Percentiles rank a stretch among this genome's conserved stretches.
phyloP scores from a whole-genome alignment of 441 rosid genomes.

The Populus tomentosa region DNA sequence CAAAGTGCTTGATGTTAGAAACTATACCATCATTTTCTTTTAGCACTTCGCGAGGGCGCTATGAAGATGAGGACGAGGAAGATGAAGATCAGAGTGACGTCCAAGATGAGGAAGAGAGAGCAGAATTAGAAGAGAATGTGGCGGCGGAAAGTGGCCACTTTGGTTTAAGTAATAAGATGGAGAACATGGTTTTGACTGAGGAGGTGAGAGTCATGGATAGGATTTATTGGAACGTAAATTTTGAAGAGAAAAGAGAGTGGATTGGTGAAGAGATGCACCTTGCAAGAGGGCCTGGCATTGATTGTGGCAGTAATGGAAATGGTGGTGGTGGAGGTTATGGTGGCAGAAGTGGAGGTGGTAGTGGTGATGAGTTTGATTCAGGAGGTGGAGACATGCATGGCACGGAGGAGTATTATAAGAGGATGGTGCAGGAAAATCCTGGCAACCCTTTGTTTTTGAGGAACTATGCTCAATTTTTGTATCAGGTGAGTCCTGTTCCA shows the following conservation, averaged over 20 bases:
- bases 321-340: conserved; percentile 14
- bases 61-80: conserved; percentile 24
- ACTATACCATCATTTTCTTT: conserved; percentile 46
- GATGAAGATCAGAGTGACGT: conserved; percentile 17
- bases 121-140: conserved; percentile 6
- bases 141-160: background rate
- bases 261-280: conserved; percentile 32
- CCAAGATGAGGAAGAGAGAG: conserved; percentile 16
- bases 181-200: conserved; percentile 10
- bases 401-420: conserved; percentile 34
- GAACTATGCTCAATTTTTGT: too few relatives aligned
- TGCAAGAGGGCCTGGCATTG: conserved; percentile 42
- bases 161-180: conserved; percentile 5
- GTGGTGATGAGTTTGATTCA: conserved; percentile 16
- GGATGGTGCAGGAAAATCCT: conserved; percentile 7
- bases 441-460: too few relatives aligned
- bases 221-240: conserved; percentile 9
- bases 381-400: conserved; percentile 34
- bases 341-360: conserved; percentile 17
- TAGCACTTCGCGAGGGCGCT: background rate
- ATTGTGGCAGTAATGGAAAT: background rate
- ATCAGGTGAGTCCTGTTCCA: too few relatives aligned
- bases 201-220: conserved; percentile 7
- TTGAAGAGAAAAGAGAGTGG: conserved; percentile 13
- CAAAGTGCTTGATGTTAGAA: conserved; percentile 31